Evolutionary conservation across 345 rosid species (phyloP).

Genomic region (Euphorbia lathyris): DNA sequence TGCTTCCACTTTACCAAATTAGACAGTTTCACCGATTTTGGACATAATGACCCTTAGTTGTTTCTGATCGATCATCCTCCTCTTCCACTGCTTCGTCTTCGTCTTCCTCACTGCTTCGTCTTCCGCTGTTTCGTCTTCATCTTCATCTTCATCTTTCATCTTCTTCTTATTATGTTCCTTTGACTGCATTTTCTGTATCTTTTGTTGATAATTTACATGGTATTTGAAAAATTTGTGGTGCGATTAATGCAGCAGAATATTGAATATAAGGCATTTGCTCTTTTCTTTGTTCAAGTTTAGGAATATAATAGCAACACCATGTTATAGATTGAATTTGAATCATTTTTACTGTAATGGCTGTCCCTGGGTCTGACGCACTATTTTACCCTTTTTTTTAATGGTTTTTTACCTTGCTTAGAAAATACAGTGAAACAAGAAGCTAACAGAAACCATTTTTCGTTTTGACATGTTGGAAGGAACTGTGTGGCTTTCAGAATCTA

Average conservation of each 20-base stretch:
- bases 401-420: not conserved
- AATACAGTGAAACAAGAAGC: too few species aligned
- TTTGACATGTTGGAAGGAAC: not conserved
- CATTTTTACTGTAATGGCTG: too few species aligned
- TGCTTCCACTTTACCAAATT: too few species aligned
- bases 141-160: too few species aligned
- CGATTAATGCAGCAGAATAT: conserved; percentile 9
- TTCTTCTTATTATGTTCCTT: too few species aligned
- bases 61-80: too few species aligned
- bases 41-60: too few species aligned
- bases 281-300: not conserved
- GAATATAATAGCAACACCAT: not conserved
- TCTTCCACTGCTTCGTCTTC: too few species aligned
- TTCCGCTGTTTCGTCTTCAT: too few species aligned
- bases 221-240: conserved; percentile 13
- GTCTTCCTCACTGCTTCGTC: too few species aligned
- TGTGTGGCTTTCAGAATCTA: not conserved
- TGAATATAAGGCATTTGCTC: not conserved
- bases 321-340: not conserved
- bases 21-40: too few species aligned
- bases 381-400: not conserved
- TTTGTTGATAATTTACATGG: conserved; percentile 11
- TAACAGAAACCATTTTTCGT: too few species aligned
- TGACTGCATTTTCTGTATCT: not conserved
- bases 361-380: not conserved